Conservation (phyloP, 371 early-diverging fungal species). For the Lichtheimia ornata region DNA sequence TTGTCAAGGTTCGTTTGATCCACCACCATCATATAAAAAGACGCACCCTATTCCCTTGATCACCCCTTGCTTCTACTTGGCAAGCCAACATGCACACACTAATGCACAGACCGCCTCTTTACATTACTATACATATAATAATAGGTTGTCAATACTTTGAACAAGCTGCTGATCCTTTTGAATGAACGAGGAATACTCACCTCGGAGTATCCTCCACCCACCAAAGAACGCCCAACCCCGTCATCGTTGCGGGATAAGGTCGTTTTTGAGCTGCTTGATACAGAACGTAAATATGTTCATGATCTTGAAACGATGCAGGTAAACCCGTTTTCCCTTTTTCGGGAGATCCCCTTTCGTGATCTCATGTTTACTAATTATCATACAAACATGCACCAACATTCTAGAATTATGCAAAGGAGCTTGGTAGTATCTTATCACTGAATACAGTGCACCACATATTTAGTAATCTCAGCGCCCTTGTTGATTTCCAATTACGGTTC, state of each 20-base stretch:
- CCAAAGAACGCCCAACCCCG: background rate
- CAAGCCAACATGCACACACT: background rate
- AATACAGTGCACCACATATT: constrained; percentile 81
- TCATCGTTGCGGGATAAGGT: constrained; percentile 66
- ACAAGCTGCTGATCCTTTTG: constrained; percentile 7
- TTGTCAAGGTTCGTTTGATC: constrained; percentile 77
- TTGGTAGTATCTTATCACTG: constrained; percentile 60
- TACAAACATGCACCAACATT: constrained; percentile 1
- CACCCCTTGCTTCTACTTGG: too few relatives aligned
- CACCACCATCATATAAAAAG: background rate
- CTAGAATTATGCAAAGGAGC: constrained; percentile 27
- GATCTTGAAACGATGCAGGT: constrained; percentile 75
- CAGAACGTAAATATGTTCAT: constrained; percentile 39
- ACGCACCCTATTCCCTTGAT: background rate
- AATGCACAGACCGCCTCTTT: background rate
- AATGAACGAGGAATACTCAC: constrained; percentile 2
- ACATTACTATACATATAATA: background rate
- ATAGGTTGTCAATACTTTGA: constrained; percentile 14
- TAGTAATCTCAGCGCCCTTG: constrained; percentile 88
- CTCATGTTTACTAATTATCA: background rate
- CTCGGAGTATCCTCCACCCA: constrained; percentile 5
- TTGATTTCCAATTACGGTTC: constrained; percentile 95
- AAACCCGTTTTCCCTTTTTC: background rate
- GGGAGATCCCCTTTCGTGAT: background rate
- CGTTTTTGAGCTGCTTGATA: constrained; percentile 52